Base-by-base conservation (phyloP, 2,329 filamentous ascomycete genomes). In the Talaromyces verruculosus region DNA sequence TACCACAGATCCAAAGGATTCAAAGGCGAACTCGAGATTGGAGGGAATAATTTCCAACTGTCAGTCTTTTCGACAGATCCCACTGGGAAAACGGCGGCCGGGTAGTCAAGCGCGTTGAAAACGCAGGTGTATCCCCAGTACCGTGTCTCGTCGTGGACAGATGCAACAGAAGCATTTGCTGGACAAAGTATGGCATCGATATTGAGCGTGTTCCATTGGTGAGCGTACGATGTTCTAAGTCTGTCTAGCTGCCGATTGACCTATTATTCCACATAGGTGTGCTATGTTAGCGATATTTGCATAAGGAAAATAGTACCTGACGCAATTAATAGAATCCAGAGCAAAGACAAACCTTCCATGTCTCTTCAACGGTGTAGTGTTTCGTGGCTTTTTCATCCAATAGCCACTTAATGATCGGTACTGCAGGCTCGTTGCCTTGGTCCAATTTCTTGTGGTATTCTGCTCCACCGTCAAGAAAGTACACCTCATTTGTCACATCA, bases 131-230 rank as follows among this genome's bases (percentile, higher is more conserved):
- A 77, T 25, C 66, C 84, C 87, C 88, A 91, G 69, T 85, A 86
- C 37, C 76, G 80, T 73, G 89, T 71, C 67, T 80, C 76, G 68
- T 85, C 74, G 69, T 87, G 81, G 68, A 84, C 76, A 1, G 82
- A 84, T n/a, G 85, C 85, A 1, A 79, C 79, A 1, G 84, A 82
- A 1, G 87, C 84, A 0, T 83, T 84, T 0, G 81, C 84, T 0
- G 88, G 88, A 45, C 66, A 65, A 6, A 67, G 33, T 22, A 67
- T 67, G 33, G 59, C 63, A 19, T 67, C 63, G 5, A 67, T 33
- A 37, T 65, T 22, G 8, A 25, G 13, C 4, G 55, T 49, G 8
- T 67, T 67, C 66, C 63, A 65, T 35, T 65, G 63, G 11, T 49
- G 41, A 22, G 43, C 45, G 45, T 65, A 65, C 13, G 53, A 15